Base-by-base conservation (phyloP, 2,329 filamentous ascomycete species). In the Thelonectria discophora region DNA sequence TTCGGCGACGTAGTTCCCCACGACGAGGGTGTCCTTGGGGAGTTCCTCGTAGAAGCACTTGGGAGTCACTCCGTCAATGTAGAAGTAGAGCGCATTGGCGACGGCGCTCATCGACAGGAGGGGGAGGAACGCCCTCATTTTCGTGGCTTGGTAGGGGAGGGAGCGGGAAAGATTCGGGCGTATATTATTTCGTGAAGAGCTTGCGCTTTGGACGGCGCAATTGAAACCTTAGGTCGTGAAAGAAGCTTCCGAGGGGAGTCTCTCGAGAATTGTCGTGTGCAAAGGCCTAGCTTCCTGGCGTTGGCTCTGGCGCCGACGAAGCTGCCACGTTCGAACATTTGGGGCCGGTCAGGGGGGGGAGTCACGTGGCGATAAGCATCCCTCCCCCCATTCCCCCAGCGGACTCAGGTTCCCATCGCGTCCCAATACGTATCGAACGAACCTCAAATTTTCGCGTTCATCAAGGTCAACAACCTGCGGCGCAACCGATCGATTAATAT, bases 11-110 rank as follows among this genome's bases (percentile, higher is more conserved):
- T 94, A 99, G 80, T 95, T 90, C 70, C 95, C 95, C 62, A 97
- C 94, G 58, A 99, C 94, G 60, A 99, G 82, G 13, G 95, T 98
- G 78, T 97, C 94, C 84, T 98, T 97, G 68, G 95, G 94, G 62
- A 99, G 86, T 79, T 98, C 94, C 82, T 99, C 95, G 81, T 91
- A 97, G 88, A 99, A 99, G 81, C 95, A 99, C 82, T 96, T 97
- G 69, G 92, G 90, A 67, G 87, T 82, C 51, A 86, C 86, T 73
- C 91, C 92, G 77, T 98, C 93, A 78, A 98, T 89, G 83, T 91
- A 98, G 85, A 99, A 97, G 88, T 97, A 94, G 61, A 99, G 86
- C 58, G 94, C 93, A 76, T 93, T 90, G 65, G 90, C 88, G 62
- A 85, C 80, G 58, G 84, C 80, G 77, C 81, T 80, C 78, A 94